phyloP scores from a whole-genome alignment of 202 grass and related monocot species.

The Panicum virgatum region DNA sequence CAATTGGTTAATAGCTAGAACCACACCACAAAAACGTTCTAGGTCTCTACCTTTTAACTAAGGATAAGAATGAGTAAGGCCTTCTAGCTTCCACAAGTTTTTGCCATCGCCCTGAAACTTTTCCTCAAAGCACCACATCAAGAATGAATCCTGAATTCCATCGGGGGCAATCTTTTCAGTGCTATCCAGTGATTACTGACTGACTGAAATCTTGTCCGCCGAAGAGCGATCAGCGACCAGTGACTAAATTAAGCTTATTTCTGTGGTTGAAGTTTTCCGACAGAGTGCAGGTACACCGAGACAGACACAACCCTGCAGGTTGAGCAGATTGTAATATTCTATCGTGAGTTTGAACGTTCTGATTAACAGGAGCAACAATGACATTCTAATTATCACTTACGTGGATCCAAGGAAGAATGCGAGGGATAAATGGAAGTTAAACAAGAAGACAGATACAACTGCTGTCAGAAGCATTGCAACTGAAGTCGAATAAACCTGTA shows the following conservation, averaged over 20 bases:
- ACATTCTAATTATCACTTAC: conserved; percentile 48
- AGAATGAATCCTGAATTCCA: background rate
- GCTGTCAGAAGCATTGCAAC: conserved; percentile 86
- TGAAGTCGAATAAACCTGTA: conserved; percentile 94
- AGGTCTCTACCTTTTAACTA: background rate
- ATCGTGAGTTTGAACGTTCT: conserved; percentile 20
- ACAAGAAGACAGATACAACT: conserved; percentile 71
- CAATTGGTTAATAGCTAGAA: background rate
- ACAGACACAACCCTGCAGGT: conserved; percentile 74
- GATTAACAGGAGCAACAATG: background rate
- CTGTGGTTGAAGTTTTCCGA: conserved; percentile 64
- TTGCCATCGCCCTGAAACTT: background rate
- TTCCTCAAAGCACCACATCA: background rate
- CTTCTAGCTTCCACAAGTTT: background rate
- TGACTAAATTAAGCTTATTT: conserved; percentile 42
- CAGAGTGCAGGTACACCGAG: conserved; percentile 67
- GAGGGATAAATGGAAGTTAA: conserved; percentile 68
- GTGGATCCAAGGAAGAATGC: conserved; percentile 84
- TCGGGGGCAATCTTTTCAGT: background rate
- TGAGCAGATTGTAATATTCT: conserved; percentile 1
- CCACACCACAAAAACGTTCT: background rate
- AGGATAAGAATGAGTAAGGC: background rate
- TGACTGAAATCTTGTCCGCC: background rate
- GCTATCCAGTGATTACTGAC: background rate
- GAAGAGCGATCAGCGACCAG: background rate